Conservation (phyloP, 1,284 basidiomycete genomes). For the Malassezia sympodialis region DNA sequence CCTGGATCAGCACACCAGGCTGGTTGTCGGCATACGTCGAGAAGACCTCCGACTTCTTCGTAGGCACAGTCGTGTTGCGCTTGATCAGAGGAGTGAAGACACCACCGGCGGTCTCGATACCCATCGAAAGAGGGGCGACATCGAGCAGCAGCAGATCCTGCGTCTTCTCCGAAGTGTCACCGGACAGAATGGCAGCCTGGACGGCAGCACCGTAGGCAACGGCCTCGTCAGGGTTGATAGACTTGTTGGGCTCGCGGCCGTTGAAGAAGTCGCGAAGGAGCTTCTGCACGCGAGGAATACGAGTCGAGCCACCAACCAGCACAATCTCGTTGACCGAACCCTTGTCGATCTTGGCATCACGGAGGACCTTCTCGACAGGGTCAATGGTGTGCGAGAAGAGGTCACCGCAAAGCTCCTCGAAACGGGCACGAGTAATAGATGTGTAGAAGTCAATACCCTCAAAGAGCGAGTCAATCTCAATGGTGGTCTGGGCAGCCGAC, state of each 20-base stretch:
- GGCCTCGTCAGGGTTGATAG: constrained; percentile 98
- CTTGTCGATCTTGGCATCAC: constrained; percentile 97
- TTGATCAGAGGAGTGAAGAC: constrained; percentile 96
- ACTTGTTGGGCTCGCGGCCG: constrained; percentile 55
- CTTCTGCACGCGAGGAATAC: constrained; percentile 96
- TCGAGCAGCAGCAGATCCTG: constrained; percentile 94
- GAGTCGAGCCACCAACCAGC: constrained; percentile 93
- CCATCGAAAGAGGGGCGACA: constrained; percentile 87
- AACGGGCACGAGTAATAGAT: constrained; percentile 92
- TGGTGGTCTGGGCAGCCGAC: constrained; percentile 87
- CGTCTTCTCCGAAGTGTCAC: constrained; percentile 95
- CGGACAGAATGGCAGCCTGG: constrained; percentile 94
- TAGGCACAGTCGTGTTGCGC: constrained; percentile 96
- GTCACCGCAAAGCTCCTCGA: constrained; percentile 95
- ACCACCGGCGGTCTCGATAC: constrained; percentile 96
- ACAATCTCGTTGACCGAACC: constrained; percentile 80
- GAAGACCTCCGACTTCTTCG: constrained; percentile 98
- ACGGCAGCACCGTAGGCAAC: constrained; percentile 99
- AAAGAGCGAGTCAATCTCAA: constrained; percentile 95
- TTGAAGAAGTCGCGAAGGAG: constrained; percentile 98
- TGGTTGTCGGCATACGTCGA: constrained; percentile 99
- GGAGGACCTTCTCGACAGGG: constrained; percentile 95
- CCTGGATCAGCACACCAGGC: constrained; percentile 95
- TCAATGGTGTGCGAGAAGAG: constrained; percentile 94
- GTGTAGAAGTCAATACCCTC: constrained; percentile 99